A percentile compares a stretch with the other conserved stretches of the same genome.
phyloP scores from a whole-genome alignment of 176 grass and related monocot genomes.

The Triticum dicoccoides region DNA sequence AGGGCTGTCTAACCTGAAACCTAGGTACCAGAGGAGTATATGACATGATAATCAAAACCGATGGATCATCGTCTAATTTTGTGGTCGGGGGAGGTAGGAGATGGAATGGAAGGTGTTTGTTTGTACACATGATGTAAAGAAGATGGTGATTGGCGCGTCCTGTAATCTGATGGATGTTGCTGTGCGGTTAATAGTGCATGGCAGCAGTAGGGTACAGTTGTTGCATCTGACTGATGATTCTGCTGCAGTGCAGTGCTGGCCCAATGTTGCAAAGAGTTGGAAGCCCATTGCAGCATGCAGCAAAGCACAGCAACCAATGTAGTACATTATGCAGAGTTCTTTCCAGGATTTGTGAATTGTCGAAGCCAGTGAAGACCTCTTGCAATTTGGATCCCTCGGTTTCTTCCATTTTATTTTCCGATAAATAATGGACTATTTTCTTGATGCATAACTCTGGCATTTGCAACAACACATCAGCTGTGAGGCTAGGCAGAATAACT shows the following conservation, averaged over 20 bases:
- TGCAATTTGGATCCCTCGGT: too few species aligned
- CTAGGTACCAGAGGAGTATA: constrained; percentile 58
- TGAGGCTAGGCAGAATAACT: too few species aligned
- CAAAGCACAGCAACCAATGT: neutral
- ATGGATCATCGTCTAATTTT: neutral
- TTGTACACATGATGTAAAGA: neutral
- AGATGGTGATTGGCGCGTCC: neutral
- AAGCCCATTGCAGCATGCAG: neutral
- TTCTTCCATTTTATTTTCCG: too few species aligned
- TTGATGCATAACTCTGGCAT: too few species aligned
- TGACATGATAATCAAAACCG: neutral
- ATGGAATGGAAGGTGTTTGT: neutral
- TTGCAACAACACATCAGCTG: too few species aligned
- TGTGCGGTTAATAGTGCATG: neutral
- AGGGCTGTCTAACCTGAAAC: constrained; percentile 20
- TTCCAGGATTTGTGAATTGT: too few species aligned
- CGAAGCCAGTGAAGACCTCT: too few species aligned
- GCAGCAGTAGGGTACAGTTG: neutral
- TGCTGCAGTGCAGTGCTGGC: neutral
- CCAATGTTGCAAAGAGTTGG: neutral
- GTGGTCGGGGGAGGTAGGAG: neutral
- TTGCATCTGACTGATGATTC: neutral
- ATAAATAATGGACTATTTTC: too few species aligned
- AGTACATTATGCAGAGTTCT: neutral
- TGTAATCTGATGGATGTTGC: neutral